Percentiles rank a stretch among this genome's conserved stretches.
Evolutionary conservation across 2,329 filamentous ascomycete species (phyloP).

Genomic region (Rutstroemia sp.): DNA sequence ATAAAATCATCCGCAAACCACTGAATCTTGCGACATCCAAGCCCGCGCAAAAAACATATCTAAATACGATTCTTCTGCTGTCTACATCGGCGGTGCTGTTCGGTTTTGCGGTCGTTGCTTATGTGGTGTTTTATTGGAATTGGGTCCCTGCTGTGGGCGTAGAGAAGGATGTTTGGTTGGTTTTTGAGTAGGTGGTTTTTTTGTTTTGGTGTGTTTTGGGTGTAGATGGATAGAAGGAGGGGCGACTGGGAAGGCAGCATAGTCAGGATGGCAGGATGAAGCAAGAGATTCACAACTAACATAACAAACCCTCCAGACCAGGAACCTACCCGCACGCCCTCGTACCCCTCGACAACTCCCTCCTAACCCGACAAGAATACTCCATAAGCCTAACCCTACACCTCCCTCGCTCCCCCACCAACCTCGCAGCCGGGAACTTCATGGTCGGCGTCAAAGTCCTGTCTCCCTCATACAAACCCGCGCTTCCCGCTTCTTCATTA

Average conservation of each 20-base stretch:
- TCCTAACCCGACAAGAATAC: conserved; percentile 72
- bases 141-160: conserved; percentile 62
- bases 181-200: conserved; percentile 46
- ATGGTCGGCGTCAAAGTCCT: conserved; percentile 79
- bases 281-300: neutral
- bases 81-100: conserved; percentile 46
- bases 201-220: neutral
- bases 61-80: conserved; percentile 40
- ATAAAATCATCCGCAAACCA: conserved; percentile 41
- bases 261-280: too few species aligned
- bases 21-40: conserved; percentile 50
- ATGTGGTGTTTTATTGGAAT: conserved; percentile 59
- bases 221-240: neutral
- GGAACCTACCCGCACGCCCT: conserved; percentile 30
- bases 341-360: conserved; percentile 32
- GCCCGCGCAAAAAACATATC: conserved; percentile 54
- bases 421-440: conserved; percentile 79
- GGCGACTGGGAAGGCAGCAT: too few species aligned
- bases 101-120: conserved; percentile 50
- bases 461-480: conserved; percentile 34
- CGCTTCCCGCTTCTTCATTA: conserved; percentile 10
- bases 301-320: conserved; percentile 28
- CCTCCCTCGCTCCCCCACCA: conserved; percentile 70
- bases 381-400: conserved; percentile 70
- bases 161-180: conserved; percentile 54